Base-by-base conservation (phyloP, 2,329 filamentous ascomycete genomes). In the Sclerotiophoma versabilis region DNA sequence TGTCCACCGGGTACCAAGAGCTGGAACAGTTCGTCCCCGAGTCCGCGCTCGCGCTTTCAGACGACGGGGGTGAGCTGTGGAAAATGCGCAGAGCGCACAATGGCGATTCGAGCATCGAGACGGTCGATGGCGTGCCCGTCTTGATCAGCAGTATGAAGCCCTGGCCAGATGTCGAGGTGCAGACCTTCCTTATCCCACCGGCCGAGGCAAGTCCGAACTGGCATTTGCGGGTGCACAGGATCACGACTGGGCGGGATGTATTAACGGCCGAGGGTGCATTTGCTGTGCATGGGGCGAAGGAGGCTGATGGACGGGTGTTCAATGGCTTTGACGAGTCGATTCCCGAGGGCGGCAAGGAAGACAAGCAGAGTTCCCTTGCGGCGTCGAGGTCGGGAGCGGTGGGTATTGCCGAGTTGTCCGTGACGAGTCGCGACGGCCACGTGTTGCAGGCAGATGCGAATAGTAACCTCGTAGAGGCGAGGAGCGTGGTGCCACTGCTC, bases 51-150 rank as follows among this genome's bases (percentile, higher is more conserved):
- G 89, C 89, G 0, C 76, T 93, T 2, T 92, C 88, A 1, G 89
- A 92, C 63, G 90, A 92, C 70, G 87, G 83, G 17, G 90, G 89
- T 29, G 89, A 92, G 73, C 85, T 87, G 59, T 93, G 90, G 90
- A 90, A 91, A 73, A 85, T 89, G 51, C 81, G 90, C n/a, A 79
- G 89, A 27, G 78, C 87, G 20, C 88, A 84, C n/a, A 79, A 86
- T 30, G 71, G 69, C 38, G 84, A 89, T 62, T 83, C 87, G 0
- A 79, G 78, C 1, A 82, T 92, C 49, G 83, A 89, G 63, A 75
- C 80, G 12, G 79, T 83, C 14, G 81, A 81, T 15, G 79, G 74
- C 17, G 63, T 66, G 15, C 84, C 87, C 0, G 83, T 91, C 1
- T 77, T 93, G 10, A 83, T 88, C 6, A 91, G 87, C 0, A 77